Evolutionary conservation across 2,329 filamentous ascomycete genomes (phyloP).

Genomic region (Colletotrichum higginsianum): DNA sequence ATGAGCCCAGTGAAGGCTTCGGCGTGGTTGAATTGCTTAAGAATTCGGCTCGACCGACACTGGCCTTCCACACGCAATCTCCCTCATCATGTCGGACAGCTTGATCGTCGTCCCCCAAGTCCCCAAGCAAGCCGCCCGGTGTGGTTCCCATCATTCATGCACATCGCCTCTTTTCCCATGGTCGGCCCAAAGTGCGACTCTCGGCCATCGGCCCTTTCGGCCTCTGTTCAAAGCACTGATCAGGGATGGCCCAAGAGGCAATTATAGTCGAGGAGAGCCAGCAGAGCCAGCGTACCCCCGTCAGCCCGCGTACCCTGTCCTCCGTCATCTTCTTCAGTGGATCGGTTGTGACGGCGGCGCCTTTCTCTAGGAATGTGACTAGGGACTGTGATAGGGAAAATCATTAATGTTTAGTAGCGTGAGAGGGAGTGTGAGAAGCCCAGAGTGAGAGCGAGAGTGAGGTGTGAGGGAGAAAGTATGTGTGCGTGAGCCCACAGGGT

Average conservation of each 20-base stretch:
- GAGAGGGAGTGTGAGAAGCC: background rate
- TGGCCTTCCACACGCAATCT: background rate
- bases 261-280: slow-evolving; percentile 34
- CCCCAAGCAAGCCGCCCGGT: background rate
- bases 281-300: background rate
- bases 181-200: slow-evolving; percentile 32
- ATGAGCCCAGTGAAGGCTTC: too few relatives aligned
- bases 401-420: background rate
- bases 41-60: too few relatives aligned
- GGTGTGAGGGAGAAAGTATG: background rate
- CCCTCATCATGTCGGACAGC: slow-evolving; percentile 16
- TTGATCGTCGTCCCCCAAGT: slow-evolving; percentile 35
- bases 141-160: slow-evolving; percentile 26
- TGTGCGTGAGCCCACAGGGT: slow-evolving; percentile 21
- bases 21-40: too few relatives aligned
- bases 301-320: background rate
- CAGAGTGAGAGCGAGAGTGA: background rate
- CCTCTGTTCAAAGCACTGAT: slow-evolving; percentile 31
- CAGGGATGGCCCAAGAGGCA: slow-evolving; percentile 42
- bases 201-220: slow-evolving; percentile 41
- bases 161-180: slow-evolving; percentile 38
- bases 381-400: too few relatives aligned
- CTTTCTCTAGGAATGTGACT: too few relatives aligned
- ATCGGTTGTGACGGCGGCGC: slow-evolving; percentile 38
- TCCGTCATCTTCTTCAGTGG: slow-evolving; percentile 41